A percentile compares a stretch with the other conserved stretches of the same genome.
These are phyloP conservation scores for Aspergillus mulundensis DNA, from an alignment of 495 filamentous ascomycete species.

Conservation along the genomic window DNA sequence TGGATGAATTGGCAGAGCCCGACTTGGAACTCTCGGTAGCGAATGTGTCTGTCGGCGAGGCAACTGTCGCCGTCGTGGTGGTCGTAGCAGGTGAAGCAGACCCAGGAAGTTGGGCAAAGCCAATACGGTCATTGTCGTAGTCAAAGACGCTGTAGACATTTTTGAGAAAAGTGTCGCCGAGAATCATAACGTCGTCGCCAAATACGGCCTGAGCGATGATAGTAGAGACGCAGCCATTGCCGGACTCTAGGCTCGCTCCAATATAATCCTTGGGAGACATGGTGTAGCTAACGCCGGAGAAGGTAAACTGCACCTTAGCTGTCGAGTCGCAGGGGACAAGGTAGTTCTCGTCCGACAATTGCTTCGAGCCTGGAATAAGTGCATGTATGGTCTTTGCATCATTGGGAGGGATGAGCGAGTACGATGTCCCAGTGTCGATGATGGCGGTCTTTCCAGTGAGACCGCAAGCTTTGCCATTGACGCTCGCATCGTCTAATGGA, in stretches of 20 bases:
- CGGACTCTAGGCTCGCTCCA: conserved; percentile 34
- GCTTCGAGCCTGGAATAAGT: conserved; percentile 55
- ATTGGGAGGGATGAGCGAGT: conserved; percentile 58
- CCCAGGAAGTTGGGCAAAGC: conserved; percentile 29
- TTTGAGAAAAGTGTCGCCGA: conserved; percentile 82
- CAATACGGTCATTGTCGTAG: conserved; percentile 46
- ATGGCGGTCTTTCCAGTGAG: conserved; percentile 55
- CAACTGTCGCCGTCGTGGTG: conserved; percentile 13
- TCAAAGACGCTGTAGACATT: conserved; percentile 90
- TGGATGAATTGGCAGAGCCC: conserved; percentile 5
- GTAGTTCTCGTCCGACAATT: conserved; percentile 50
- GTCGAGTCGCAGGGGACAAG: conserved; percentile 67
- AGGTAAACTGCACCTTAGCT: conserved; percentile 45
- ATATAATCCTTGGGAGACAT: conserved; percentile 69
- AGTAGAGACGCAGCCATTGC: conserved; percentile 57
- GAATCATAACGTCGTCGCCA: conserved; percentile 58
- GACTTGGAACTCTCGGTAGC: conserved; percentile 6
- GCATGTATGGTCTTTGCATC: conserved; percentile 65
- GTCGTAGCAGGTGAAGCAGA: conserved; percentile 12
- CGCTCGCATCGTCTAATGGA: conserved; percentile 55
- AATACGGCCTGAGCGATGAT: conserved; percentile 50
- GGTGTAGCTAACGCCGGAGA: conserved; percentile 57
- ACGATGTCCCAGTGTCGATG: conserved; percentile 81
- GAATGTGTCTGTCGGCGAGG: conserved; percentile 10
- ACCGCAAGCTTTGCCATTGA: conserved; percentile 50